Percentiles rank a stretch among this genome's conserved stretches.
phyloP scores from a whole-genome alignment of 768 basidiomycete species.

The Boletus pseudo-olivaceus region DNA sequence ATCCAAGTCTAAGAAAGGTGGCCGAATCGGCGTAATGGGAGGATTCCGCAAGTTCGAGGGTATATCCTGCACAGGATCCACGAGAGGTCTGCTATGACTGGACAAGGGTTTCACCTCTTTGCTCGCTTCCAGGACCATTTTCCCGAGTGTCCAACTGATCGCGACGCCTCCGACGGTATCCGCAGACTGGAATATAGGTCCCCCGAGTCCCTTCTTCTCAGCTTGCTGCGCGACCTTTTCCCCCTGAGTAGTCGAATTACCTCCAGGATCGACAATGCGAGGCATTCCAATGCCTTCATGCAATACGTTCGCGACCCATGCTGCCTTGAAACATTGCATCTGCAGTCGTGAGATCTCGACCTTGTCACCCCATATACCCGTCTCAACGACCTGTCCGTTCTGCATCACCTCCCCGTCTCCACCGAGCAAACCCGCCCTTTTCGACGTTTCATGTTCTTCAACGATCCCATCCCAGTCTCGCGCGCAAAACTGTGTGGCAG shows the following conservation, averaged over 20 bases:
- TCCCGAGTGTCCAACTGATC: conserved; percentile 97
- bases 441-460: conserved; percentile 54
- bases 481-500: conserved; percentile 81
- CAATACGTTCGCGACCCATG: conserved; percentile 94
- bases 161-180: conserved; percentile 92
- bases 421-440: conserved; percentile 46
- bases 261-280: conserved; percentile 80
- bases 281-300: conserved; percentile 97
- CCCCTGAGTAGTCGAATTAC: conserved; percentile 66
- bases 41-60: conserved; percentile 44
- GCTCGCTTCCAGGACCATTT: conserved; percentile 98
- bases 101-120: conserved; percentile 64
- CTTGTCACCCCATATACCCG: conserved; percentile 64
- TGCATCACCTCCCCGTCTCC: conserved; percentile 65
- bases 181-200: conserved; percentile 86
- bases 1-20: conserved; percentile 55
- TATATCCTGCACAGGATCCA: conserved; percentile 69
- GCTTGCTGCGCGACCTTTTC: conserved; percentile 76
- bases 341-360: conserved; percentile 84
- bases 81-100: conserved; percentile 51
- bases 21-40: conserved; percentile 62
- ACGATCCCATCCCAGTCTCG: conserved; percentile 78
- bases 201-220: conserved; percentile 74
- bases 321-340: conserved; percentile 99
- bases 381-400: conserved; percentile 57